Conservation (phyloP, 345 rosid species). For the Eucalyptus globulus region DNA sequence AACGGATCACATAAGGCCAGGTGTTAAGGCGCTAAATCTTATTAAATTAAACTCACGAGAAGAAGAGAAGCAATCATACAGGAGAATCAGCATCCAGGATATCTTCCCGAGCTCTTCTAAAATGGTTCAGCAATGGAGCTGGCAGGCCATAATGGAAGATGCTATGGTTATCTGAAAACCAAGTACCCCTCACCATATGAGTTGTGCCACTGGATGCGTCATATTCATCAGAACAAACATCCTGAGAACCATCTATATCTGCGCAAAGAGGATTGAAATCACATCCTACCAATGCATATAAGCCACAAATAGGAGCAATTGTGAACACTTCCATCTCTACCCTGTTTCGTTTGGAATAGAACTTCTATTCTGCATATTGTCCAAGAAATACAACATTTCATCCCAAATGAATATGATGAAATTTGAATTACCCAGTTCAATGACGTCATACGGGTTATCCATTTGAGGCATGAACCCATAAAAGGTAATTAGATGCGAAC, state of each 20-base stretch:
- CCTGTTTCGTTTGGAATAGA: neutral
- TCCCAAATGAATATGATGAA: neutral
- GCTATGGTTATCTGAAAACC: slow-evolving; percentile 58
- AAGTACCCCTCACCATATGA: slow-evolving; percentile 95
- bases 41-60: neutral
- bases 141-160: slow-evolving; percentile 83
- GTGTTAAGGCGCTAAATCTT: neutral
- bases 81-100: neutral
- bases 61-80: slow-evolving; percentile 22
- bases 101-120: slow-evolving; percentile 34
- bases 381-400: neutral
- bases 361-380: neutral
- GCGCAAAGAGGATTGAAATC: neutral
- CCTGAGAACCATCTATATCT: slow-evolving; percentile 57
- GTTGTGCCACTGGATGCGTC: slow-evolving; percentile 26
- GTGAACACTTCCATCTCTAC: neutral
- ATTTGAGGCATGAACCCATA: slow-evolving; percentile 81
- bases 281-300: neutral
- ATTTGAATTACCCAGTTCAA: slow-evolving; percentile 57
- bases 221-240: slow-evolving; percentile 16
- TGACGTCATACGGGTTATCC: slow-evolving; percentile 74
- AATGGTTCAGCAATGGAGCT: slow-evolving; percentile 49
- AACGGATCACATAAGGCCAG: neutral
- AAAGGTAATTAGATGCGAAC: slow-evolving; percentile 76
- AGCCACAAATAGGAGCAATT: neutral